Evolutionary conservation across 495 filamentous ascomycete species (phyloP), one percentile per base, ranked within the genome.

Genomic region (Hyphodiscus hymeniophilus): DNA sequence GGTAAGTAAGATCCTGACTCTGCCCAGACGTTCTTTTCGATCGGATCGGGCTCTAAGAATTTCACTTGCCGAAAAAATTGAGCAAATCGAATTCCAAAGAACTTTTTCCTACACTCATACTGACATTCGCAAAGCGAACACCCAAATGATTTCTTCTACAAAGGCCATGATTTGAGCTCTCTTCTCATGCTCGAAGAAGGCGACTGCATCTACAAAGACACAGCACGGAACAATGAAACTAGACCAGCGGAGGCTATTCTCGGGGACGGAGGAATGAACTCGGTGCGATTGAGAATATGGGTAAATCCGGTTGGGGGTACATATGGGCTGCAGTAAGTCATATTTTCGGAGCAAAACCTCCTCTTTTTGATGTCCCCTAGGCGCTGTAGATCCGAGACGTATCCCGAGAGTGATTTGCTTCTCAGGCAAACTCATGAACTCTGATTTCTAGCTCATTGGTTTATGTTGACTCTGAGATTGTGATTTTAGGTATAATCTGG

Each of bases 211-310:
- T 70, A 57, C 54, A 64, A 61, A 42, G 66, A 70, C 50, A 66
- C 60, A 1, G 30, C 54, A 10, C 51, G 52, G 3, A 36, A 57
- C 17, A 67, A 70, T 47, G 17, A 45, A 30, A 70, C 65, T 7
- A 32, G 63, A 16, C 55, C 58, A 0, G 66, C 58, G 5, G 66
- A 68, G 36, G 65, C 60, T 21, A 70, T 70, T 32, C 60, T 68
- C 0, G 63, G 57, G 4, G 63, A 66, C 56, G 65, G 65, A 17
- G 66, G 65, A 16, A 70, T 70, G 66, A 66, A 68, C 36, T 59
- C 54, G 15, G 65, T 66, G 7, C 57, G 65, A 6, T 45, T 67
- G 15, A 40, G 63, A 8, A 56, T 56, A 35, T 62, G 62, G 60
- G 61, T 66, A 10, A 60, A 63, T 42, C 63, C 59, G 0, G 54